Conservation (phyloP, 179 eudicot species). For the Silene noctiflora region DNA sequence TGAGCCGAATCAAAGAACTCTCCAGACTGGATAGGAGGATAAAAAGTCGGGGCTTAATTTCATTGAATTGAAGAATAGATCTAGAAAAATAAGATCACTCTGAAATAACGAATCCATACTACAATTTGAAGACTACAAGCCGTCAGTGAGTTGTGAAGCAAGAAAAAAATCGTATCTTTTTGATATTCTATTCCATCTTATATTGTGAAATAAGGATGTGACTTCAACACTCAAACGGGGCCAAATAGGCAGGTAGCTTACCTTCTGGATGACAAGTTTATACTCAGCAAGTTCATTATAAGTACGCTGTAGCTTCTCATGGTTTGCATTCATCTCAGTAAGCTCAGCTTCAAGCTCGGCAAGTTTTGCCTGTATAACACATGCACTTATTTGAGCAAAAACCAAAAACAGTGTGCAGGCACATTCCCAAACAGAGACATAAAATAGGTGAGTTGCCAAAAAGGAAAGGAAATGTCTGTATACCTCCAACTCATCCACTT, state of each 20-base stretch:
- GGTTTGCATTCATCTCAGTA: slow-evolving; percentile 68
- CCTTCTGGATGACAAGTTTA: slow-evolving; percentile 79
- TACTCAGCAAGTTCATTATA: slow-evolving; percentile 76
- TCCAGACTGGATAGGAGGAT: slow-evolving; percentile 46
- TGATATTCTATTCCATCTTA: not conserved
- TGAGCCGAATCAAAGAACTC: slow-evolving; percentile 73
- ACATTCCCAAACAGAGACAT: not conserved
- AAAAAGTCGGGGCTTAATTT: not conserved
- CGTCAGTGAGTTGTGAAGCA: not conserved
- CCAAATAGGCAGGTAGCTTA: slow-evolving; percentile 18
- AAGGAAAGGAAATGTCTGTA: not conserved
- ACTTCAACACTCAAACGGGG: not conserved
- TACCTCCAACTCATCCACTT: slow-evolving; percentile 81
- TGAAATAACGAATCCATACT: not conserved
- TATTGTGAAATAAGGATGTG: not conserved
- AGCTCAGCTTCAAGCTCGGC: slow-evolving; percentile 69
- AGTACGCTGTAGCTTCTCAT: slow-evolving; percentile 62
- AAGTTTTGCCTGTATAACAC: slow-evolving; percentile 51
- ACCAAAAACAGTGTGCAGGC: not conserved
- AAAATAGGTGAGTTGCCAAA: not conserved
- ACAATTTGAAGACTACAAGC: not conserved
- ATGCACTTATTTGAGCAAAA: not conserved
- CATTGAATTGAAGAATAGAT: not conserved
- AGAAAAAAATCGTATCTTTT: not conserved
- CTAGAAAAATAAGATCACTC: not conserved